phyloP scores from a whole-genome alignment of 2,329 filamentous ascomycete genomes.

The Colletotrichum acutatum region DNA sequence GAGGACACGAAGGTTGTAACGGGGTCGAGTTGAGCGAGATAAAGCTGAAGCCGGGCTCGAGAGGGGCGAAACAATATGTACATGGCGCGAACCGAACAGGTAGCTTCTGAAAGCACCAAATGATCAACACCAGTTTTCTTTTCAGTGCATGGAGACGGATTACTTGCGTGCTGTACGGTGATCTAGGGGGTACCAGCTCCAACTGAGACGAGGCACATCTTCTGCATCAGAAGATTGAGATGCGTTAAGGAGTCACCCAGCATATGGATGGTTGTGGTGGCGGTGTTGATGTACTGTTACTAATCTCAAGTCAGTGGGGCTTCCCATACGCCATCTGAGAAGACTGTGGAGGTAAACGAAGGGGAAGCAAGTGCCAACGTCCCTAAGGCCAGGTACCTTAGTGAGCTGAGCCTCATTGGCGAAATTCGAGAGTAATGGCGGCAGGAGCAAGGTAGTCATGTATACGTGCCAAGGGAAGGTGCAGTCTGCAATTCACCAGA shows the following conservation, averaged over 20 bases:
- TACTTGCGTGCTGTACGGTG: neutral
- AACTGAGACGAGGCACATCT: neutral
- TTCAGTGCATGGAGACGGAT: neutral
- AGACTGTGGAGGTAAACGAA: neutral
- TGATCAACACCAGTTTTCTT: slow-evolving; percentile 24
- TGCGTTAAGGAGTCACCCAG: no score
- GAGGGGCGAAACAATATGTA: slow-evolving; percentile 39
- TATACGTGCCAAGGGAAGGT: neutral
- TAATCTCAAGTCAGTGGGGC: neutral
- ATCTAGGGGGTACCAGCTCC: neutral
- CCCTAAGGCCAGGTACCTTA: no score
- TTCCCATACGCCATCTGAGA: neutral
- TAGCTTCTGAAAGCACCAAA: slow-evolving; percentile 21
- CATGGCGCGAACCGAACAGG: slow-evolving; percentile 12
- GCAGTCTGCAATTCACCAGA: neutral
- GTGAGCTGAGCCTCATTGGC: neutral
- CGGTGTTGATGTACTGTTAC: neutral
- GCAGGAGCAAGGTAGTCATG: neutral
- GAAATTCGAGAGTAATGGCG: neutral
- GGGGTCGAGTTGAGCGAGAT: slow-evolving; percentile 42
- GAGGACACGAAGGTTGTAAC: slow-evolving; percentile 77
- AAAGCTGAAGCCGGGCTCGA: neutral
- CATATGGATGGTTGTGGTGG: neutral
- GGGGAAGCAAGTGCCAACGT: neutral
- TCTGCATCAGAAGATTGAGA: neutral